Evolutionary conservation across 768 basidiomycete genomes (phyloP), one percentile per base, ranked within the genome.

Genomic region (Pisolithus tinctorius): DNA sequence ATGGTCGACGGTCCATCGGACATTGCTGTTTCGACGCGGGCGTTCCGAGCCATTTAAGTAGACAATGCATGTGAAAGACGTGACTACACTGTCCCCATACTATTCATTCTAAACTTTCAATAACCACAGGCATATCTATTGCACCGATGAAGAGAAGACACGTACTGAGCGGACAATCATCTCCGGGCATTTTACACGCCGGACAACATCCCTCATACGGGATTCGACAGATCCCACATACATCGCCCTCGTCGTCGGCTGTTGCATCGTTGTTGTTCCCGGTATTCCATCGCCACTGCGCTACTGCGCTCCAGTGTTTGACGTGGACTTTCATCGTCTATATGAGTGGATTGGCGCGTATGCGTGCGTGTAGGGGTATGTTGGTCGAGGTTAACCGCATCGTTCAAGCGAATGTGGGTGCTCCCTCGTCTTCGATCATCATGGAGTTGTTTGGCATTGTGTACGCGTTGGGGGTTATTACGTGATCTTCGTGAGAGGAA

Each of bases 11-110:
- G 64, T 98, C 95, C 92, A 99, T 94, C n/a, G 96, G 96, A 74
- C 96, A 99, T 59, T 94, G 92, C 59, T 88, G 85, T 66, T 97
- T 97, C 34, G 89, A 93, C 13, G 88, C 82, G 4, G 82, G 72
- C 0, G 93, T 94, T 4, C 84, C 84, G 53, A 97, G 81, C 96
- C 96, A 99, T 67, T 97, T 96, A 56, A 95, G 76, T 11, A 99
- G 71, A 69, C 95, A 98, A 66, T 99, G 95, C 91, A 97, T 93
- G 65, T 99, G 96, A 63, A 98, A 99, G 51, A 96, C 84, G 65
- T 98, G 96, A 6, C 84, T 91, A 63, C 95, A 99, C 70, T 96
- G 86, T 31, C 96, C 96, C 91, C 93, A 98, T 49, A 98, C 95
- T 98, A 57, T n/a, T 34, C 17, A 37, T 63, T 25, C 63, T 11